Conservation (phyloP, 495 filamentous ascomycete genomes). For the Staphylotrichum longicolle region DNA sequence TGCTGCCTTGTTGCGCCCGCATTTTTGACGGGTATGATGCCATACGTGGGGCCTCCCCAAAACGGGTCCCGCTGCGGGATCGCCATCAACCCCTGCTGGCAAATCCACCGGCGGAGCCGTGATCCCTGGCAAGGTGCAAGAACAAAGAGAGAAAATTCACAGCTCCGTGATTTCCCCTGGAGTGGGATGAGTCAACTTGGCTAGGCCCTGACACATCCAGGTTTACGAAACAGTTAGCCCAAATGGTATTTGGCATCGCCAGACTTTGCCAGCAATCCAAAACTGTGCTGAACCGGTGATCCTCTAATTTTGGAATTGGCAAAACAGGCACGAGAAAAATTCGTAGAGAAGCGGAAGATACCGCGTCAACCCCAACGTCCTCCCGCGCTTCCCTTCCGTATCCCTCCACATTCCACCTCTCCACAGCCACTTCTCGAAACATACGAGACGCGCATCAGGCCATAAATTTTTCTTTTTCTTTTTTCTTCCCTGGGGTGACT, state of each 20-base stretch:
- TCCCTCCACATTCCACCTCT: neutral
- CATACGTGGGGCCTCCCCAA: slow-evolving; percentile 1
- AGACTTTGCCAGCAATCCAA: no score
- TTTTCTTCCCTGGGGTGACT: neutral
- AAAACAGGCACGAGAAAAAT: neutral
- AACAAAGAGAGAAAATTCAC: neutral
- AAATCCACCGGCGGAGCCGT: neutral
- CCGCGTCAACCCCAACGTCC: slow-evolving; percentile 7
- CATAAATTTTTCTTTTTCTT: neutral
- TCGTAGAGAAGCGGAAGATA: neutral
- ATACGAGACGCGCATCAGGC: slow-evolving; percentile 9
- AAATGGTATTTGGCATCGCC: no score
- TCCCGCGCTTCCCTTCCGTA: neutral
- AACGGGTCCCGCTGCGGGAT: slow-evolving; percentile 20
- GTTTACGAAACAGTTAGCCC: no score
- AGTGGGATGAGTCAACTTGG: no score
- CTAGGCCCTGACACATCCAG: no score
- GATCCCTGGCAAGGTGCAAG: neutral
- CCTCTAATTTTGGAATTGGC: slow-evolving; percentile 6
- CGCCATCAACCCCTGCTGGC: slow-evolving; percentile 5
- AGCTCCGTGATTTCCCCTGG: no score
- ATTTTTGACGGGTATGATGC: slow-evolving; percentile 13
- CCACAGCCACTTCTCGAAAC: slow-evolving; percentile 6
- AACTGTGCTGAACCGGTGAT: neutral
- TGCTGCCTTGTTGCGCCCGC: neutral